phyloP scores from a whole-genome alignment of 495 filamentous ascomycete genomes.

The Hypoxylon trugodes region DNA sequence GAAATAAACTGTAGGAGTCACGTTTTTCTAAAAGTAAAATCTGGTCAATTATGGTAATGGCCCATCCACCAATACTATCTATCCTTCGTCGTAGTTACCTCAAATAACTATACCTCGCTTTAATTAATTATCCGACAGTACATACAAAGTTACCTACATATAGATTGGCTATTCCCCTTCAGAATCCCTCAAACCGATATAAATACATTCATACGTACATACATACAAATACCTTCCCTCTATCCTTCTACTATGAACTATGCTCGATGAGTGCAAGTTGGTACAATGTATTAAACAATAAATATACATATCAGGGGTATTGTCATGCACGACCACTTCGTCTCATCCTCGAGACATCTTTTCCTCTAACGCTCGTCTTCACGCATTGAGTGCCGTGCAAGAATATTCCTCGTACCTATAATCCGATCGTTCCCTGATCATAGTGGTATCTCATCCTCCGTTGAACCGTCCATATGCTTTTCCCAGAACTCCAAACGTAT shows the following conservation, averaged over 20 bases:
- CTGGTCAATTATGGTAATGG: no score
- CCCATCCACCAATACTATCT: no score
- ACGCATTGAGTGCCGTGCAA: constrained; percentile 29
- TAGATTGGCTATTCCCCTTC: neutral
- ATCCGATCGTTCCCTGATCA: constrained; percentile 30
- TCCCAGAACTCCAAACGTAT: constrained; percentile 37
- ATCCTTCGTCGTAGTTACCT: no score
- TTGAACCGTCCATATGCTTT: constrained; percentile 28
- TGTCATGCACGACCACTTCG: constrained; percentile 32
- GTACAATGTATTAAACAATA: constrained; percentile 43
- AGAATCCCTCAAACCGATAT: neutral
- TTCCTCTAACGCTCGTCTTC: constrained; percentile 17
- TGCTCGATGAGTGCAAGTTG: constrained; percentile 20
- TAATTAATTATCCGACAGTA: no score
- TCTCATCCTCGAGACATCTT: constrained; percentile 17
- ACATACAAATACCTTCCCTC: neutral
- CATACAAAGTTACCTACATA: no score
- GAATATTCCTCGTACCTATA: constrained; percentile 24
- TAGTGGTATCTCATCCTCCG: constrained; percentile 39
- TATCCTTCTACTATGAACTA: neutral
- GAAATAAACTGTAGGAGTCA: no score
- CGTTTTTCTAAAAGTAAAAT: no score
- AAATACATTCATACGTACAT: neutral
- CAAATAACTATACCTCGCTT: no score
- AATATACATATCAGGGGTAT: constrained; percentile 44